Evolutionary conservation across 148 eudicot species (phyloP), one percentile per base, ranked within the genome.

Genomic region (Chenopodium suecicum): DNA sequence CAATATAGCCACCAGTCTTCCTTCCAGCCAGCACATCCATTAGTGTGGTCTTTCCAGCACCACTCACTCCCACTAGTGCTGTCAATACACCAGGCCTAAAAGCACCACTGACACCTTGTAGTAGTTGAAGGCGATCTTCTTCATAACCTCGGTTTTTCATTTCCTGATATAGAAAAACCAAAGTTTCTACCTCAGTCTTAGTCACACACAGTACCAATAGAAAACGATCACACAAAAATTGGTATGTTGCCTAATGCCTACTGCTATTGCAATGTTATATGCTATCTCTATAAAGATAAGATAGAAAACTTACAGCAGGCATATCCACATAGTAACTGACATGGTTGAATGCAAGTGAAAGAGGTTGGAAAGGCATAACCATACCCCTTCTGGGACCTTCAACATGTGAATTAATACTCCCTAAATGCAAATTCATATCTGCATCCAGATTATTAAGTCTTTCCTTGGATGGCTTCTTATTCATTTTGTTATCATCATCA

Each of bases 21-120:
- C 94, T 85, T 76, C 93, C 93, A 34, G 92, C 91, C 84, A 93
- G 79, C 4, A 93, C 94, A 80, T 91, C 93, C 94, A 91, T 90
- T 80, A 93, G 83, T 29, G 94, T 90, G 31, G 94, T 90, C 79
- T 93, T 91, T 32, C 97, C 97, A 79, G 94, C 94, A 47, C 97
- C 97, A 81, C 88, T 93, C 9, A 93, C 93, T 22, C 94, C 97
- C 78, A 93, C 97, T 23, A 93, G 86, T 60, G 97, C 94, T 58
- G 97, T 93, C 78, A 93, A 70, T 86, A 93, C 52, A 13, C 97
- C 94, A 0, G 94, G 97, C 83, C 90, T 86, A 70, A 90, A 93
- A 71, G 89, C 87, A 54, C 97, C 97, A 82, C 95, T 92, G 22
- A 91, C 93, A 84, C 90, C 89, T 83, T 79, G 75, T 54, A 93